Base-by-base conservation (phyloP, 2,329 filamentous ascomycete genomes). In the Alternaria incomplexa region DNA sequence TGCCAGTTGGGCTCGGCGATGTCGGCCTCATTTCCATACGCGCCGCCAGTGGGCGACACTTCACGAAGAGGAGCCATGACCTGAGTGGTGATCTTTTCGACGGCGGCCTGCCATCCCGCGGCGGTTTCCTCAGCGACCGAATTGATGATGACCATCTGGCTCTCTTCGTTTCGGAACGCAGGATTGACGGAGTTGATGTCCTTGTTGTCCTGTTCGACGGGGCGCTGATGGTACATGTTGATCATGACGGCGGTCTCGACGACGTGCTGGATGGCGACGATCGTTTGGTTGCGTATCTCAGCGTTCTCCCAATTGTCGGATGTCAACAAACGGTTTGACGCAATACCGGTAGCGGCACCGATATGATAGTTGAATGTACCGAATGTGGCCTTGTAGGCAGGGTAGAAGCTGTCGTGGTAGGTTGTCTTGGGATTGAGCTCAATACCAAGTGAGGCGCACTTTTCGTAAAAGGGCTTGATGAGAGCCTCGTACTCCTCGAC, bases 21-120 rank as follows among this genome's bases (percentile, higher is more conserved):
- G 63, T 82, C 76, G 6, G 80, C 80, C 63, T 81, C 78, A 51
- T 82, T 82, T 17, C 76, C 56, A 55, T 82, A 82, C 1, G 75
- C 71, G 12, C 79, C 80, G 23, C 74, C 70, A 26, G 56, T 58
- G 0, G 72, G 73, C 4, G 72, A 67, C 6, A 73, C 46, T 26
- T 70, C 48, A 20, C 73, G 70, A 4, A 77, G 64, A 26, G 73
- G 73, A 7, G 52, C 65, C 58, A 77, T 67, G 28, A 76, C 69
- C 48, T 71, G 48, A 25, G 61, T 68, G 6, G 69, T 70, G 30
- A 76, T 48, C 9, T 66, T 28, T 30, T 69, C 67, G 20, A 65
- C 65, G 1, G 58, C 65, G 22, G 65, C 66, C 43, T 64, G 66
- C 63, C 73, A 70, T 71, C 74, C 61, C 52, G 68, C 66, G 2